These are phyloP conservation scores for Oryza rufipogon DNA, from an alignment of 176 grass and related monocot species.

Conservation along the genomic window DNA sequence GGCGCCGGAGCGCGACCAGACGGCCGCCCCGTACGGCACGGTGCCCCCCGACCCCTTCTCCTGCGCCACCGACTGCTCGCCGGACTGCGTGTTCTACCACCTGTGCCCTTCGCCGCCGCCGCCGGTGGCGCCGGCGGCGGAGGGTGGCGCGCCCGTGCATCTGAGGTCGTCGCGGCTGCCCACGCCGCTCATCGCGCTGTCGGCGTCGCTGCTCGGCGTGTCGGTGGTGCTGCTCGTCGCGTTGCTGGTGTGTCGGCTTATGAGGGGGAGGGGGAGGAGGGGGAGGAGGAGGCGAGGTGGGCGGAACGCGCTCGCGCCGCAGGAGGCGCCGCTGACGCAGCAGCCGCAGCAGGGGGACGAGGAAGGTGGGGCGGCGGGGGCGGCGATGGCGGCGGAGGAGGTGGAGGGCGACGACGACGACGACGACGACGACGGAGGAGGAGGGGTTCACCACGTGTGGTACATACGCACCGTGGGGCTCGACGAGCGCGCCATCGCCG, in stretches of 20 bases:
- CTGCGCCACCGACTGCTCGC: slow-evolving; percentile 44
- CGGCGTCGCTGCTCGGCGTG: slow-evolving; percentile 45
- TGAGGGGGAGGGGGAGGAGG: not conserved
- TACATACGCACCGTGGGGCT: slow-evolving; percentile 84
- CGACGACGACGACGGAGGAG: slow-evolving; percentile 16
- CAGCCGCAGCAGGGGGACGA: slow-evolving; percentile 8
- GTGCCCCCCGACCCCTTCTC: not conserved
- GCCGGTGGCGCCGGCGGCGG: slow-evolving; percentile 4
- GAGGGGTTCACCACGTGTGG: slow-evolving; percentile 73
- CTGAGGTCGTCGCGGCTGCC: slow-evolving; percentile 40
- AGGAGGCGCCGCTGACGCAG: slow-evolving; percentile 9
- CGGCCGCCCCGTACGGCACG: not conserved
- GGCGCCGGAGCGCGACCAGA: not conserved
- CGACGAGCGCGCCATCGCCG: slow-evolving; percentile 74
- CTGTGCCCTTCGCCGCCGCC: not conserved
- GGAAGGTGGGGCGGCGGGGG: not conserved
- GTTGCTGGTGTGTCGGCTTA: slow-evolving; percentile 29
- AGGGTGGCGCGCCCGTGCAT: slow-evolving; percentile 40
- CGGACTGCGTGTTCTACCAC: not conserved
- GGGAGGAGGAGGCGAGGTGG: not conserved
- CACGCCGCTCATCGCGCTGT: slow-evolving; percentile 48
- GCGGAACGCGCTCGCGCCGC: not conserved
- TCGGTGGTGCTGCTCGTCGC: slow-evolving; percentile 45
- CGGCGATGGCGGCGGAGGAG: not conserved
- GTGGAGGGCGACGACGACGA: slow-evolving; percentile 24